phyloP scores from a whole-genome alignment of 352 stramenopile genomes.

The Phytophthora lateralis region DNA sequence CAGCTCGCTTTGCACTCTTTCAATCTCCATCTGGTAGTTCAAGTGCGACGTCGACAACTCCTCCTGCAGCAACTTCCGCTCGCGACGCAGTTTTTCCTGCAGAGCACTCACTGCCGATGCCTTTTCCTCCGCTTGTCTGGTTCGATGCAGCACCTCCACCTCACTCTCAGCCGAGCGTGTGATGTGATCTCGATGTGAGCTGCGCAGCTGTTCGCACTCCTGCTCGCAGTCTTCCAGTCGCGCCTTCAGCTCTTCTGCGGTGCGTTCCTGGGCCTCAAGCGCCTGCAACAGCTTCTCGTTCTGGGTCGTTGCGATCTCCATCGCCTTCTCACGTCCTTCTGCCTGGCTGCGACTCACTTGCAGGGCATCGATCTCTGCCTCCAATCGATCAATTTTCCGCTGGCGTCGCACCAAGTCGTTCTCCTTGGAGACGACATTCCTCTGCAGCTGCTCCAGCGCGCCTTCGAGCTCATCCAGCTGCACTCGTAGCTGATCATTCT shows the following conservation, averaged over 20 bases:
- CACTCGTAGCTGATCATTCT: conserved; percentile 68
- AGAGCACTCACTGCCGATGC: conserved; percentile 35
- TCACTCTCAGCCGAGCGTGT: conserved; percentile 47
- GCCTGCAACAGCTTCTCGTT: conserved; percentile 73
- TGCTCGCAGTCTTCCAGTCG: conserved; percentile 30
- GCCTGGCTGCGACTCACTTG: conserved; percentile 56
- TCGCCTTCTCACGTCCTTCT: conserved; percentile 64
- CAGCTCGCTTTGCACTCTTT: conserved; percentile 72
- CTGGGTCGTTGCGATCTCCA: conserved; percentile 78
- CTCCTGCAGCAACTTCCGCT: conserved; percentile 51
- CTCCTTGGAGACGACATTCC: conserved; percentile 55
- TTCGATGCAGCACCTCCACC: conserved; percentile 55
- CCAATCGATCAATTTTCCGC: conserved; percentile 59
- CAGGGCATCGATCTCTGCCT: conserved; percentile 60
- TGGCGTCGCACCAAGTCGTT: conserved; percentile 61
- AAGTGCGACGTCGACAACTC: conserved; percentile 50
- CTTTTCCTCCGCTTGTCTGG: conserved; percentile 51
- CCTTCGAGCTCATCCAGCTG: conserved; percentile 73
- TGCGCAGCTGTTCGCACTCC: conserved; percentile 51
- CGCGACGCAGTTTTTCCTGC: conserved; percentile 61
- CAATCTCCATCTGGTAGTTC: conserved; percentile 63
- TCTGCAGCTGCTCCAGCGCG: conserved; percentile 69
- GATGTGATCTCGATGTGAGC: conserved; percentile 18
- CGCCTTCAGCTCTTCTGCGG: conserved; percentile 31
- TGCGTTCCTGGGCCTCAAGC: conserved; percentile 60